Percentiles rank a stretch among this genome's conserved stretches.
These are phyloP conservation scores for Durusdinium trenchii DNA, from an alignment of 73 alveolate genomes.

Conservation along the genomic window DNA sequence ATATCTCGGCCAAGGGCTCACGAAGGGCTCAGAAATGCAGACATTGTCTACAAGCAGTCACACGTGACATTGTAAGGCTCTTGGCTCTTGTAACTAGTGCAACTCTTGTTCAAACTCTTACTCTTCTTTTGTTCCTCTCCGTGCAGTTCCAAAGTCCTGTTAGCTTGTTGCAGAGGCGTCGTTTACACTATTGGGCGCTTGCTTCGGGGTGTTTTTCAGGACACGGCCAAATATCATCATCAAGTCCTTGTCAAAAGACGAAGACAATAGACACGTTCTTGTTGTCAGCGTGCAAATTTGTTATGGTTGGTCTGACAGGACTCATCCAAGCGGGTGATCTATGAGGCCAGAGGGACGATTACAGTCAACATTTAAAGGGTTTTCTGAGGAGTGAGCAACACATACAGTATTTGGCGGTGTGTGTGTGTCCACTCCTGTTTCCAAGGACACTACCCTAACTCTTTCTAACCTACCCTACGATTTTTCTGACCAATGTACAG, in stretches of 20 bases:
- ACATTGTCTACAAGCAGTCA: no score
- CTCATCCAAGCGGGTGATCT: slow-evolving; percentile 73
- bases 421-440: no score
- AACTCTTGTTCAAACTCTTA: background rate
- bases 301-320: background rate
- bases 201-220: slow-evolving; percentile 73
- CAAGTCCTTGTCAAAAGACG: background rate
- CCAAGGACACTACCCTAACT: no score
- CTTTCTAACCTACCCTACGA: no score
- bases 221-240: background rate
- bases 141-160: no score
- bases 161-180: no score
- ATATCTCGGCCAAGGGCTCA: slow-evolving; percentile 27
- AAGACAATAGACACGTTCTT: background rate
- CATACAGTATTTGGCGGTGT: background rate
- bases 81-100: no score
- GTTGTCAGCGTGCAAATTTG: background rate
- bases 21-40: background rate
- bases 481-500: no score
- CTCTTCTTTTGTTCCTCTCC: background rate
- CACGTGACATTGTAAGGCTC: no score
- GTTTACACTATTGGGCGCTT: slow-evolving; percentile 69
- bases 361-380: no score
- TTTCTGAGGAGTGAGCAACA: no score
- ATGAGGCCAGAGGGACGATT: background rate